Percentiles rank a stretch among this genome's conserved stretches.
These are phyloP conservation scores for Fraxinus anomala DNA, from an alignment of 257 asterid genomes.

Conservation along the genomic window DNA sequence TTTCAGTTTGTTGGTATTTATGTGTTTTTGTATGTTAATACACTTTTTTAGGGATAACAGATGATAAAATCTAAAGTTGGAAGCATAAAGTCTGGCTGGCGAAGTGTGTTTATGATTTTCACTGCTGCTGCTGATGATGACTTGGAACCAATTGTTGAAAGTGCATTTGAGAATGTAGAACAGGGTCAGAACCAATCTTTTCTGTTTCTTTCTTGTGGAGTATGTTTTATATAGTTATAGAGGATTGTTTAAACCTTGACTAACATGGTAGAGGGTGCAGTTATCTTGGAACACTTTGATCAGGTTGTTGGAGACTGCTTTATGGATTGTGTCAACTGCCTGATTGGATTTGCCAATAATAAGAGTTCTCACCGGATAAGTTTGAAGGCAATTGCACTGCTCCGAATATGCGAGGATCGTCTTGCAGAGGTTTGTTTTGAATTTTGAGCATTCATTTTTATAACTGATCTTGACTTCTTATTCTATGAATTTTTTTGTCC, in stretches of 20 bases:
- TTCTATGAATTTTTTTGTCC: neutral
- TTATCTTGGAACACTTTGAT: slow-evolving; percentile 97
- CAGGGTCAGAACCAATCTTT: slow-evolving; percentile 62
- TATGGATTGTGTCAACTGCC: slow-evolving; percentile 99
- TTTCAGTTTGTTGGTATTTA: slow-evolving; percentile 20
- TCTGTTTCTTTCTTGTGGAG: slow-evolving; percentile 8
- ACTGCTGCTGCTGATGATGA: slow-evolving; percentile 99
- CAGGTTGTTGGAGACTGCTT: slow-evolving; percentile 99
- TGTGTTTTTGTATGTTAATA: slow-evolving; percentile 32
- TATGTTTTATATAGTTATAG: slow-evolving; percentile 26
- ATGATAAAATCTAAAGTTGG: slow-evolving; percentile 99
- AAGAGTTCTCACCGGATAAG: slow-evolving; percentile 89
- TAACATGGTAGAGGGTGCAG: slow-evolving; percentile 59
- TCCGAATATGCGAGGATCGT: slow-evolving; percentile 99
- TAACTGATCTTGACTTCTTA: neutral
- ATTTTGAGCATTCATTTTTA: slow-evolving; percentile 26
- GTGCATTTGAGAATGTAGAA: slow-evolving; percentile 98
- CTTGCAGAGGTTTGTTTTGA: slow-evolving; percentile 86
- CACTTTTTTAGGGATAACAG: slow-evolving; percentile 53
- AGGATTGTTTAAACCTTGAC: slow-evolving; percentile 27
- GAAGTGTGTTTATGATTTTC: slow-evolving; percentile 98
- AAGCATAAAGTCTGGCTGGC: slow-evolving; percentile 98
- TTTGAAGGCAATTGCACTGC: slow-evolving; percentile 98
- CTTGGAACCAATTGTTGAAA: slow-evolving; percentile 85
- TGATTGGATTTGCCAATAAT: slow-evolving; percentile 95